Conservation (phyloP, 2,329 filamentous ascomycete species). For the Beauveria pseudobassiana region DNA sequence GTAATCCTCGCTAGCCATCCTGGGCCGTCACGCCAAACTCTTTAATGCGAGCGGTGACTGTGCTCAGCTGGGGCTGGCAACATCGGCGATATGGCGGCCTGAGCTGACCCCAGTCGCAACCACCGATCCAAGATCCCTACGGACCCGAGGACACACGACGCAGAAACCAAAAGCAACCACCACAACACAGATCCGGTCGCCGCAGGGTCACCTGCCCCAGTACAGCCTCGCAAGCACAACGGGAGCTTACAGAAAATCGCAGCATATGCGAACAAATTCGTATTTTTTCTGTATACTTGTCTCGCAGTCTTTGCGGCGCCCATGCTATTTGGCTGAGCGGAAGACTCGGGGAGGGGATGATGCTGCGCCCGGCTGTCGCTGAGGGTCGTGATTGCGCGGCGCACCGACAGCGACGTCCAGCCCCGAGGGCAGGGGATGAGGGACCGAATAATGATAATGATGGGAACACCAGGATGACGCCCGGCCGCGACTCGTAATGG, state of each 20-base stretch:
- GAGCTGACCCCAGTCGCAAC: constrained; percentile 4
- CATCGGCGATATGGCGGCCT: constrained; percentile 10
- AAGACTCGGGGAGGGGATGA: neutral
- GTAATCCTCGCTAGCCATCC: neutral
- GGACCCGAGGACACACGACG: neutral
- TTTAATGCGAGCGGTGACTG: neutral
- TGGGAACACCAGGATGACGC: neutral
- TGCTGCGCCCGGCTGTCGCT: neutral
- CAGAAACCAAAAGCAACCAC: neutral
- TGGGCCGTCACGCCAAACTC: neutral
- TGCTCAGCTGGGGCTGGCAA: constrained; percentile 9
- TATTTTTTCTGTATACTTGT: neutral
- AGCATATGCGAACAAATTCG: neutral
- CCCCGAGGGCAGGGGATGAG: neutral
- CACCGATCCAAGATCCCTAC: constrained; percentile 7
- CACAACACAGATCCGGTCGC: neutral
- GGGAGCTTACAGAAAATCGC: neutral
- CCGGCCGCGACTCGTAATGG: neutral
- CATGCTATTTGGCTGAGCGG: neutral
- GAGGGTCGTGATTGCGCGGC: neutral
- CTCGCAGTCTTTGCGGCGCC: neutral
- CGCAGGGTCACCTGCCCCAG: neutral
- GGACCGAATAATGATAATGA: neutral
- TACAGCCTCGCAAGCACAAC: neutral
- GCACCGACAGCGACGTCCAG: neutral